Base-by-base conservation (phyloP, 768 basidiomycete species). In the Phylloporus rhodoxanthus region DNA sequence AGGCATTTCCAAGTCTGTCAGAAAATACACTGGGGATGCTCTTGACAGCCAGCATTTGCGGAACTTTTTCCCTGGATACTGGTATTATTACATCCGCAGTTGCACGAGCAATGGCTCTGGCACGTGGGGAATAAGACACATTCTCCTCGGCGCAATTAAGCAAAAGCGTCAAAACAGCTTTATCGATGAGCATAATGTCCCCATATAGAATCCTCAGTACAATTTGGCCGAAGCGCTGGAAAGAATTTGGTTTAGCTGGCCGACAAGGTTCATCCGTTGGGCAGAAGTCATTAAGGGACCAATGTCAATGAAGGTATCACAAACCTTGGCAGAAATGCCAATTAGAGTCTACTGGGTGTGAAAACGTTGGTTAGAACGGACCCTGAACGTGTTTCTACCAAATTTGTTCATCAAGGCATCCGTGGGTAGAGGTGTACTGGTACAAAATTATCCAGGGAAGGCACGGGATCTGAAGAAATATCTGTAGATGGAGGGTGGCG, bases 401-500 rank as follows among this genome's bases (percentile, higher is more conserved):
- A 52, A 51, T 50, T 43, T 43, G 54, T 53, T 54, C 43, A 58
- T 61, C 57, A 59, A 53, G 37, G 66, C 64, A 58, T 68, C 64
- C 66, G 66, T 57, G 56, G 57, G 57, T 66, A 66, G 58, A 68
- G 37, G 51, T 49, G 54, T 59, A 62, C 60, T 59, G 58, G 48
- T 59, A 68, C 60, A 60, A 58, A 46, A 64, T 53, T 55, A 59
- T 69, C 57, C 50, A 43, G 37, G 42, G 55, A 42, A 49, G 54
- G 45, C 9, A 63, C 53, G 30, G 69, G 38, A 43, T 65, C 71
- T 53, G 64, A 54, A 11, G 52, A 38, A 14, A 52, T 53, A 34
- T 66, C 55, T 39, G 70, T 55, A 45, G 72, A 47, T 48, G 69
- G 52, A 42, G 65, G 55, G 50, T 74, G 79, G 58, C 76, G 72